Evolutionary conservation across 352 stramenopile genomes (phyloP).

Genomic region (Blastocystis sp.): DNA sequence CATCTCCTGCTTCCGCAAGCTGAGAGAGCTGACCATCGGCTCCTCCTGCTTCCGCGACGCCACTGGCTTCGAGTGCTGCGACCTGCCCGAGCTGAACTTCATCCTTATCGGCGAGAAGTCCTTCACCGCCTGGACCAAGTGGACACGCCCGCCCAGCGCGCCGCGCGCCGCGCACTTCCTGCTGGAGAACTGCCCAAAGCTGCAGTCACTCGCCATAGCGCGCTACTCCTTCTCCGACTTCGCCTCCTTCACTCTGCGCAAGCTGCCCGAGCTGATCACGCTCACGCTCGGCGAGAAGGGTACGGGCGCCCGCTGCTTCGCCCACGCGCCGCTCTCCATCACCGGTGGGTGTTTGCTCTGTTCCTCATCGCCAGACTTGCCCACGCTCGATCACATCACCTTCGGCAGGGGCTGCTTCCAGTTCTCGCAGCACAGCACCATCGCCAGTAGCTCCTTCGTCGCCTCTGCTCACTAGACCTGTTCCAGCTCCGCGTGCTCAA

Average conservation of each 20-base stretch:
- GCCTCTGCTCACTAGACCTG: not conserved
- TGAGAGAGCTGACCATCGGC: not conserved
- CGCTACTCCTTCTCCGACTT: not conserved
- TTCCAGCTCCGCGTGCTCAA: not conserved
- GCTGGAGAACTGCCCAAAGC: not conserved
- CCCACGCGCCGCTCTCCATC: not conserved
- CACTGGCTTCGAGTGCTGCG: not conserved
- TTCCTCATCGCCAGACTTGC: not conserved
- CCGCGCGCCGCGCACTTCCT: not conserved
- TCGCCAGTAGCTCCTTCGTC: not conserved
- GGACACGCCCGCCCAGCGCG: not conserved
- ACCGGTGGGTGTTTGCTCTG: not conserved
- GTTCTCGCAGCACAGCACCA: not conserved
- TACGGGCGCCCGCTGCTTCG: not conserved
- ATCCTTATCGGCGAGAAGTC: not conserved
- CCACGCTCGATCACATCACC: not conserved
- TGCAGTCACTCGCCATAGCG: not conserved
- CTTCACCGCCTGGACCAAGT: not conserved
- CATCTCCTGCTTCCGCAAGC: not conserved
- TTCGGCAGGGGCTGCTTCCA: not conserved
- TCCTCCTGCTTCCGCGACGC: not conserved
- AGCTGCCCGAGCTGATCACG: not conserved
- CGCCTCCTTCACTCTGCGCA: not conserved
- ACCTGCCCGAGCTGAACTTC: not conserved
- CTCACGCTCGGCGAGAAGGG: not conserved